These are phyloP conservation scores for Metarhizium humberi DNA, from an alignment of 2,329 filamentous ascomycete species.

Conservation along the genomic window DNA sequence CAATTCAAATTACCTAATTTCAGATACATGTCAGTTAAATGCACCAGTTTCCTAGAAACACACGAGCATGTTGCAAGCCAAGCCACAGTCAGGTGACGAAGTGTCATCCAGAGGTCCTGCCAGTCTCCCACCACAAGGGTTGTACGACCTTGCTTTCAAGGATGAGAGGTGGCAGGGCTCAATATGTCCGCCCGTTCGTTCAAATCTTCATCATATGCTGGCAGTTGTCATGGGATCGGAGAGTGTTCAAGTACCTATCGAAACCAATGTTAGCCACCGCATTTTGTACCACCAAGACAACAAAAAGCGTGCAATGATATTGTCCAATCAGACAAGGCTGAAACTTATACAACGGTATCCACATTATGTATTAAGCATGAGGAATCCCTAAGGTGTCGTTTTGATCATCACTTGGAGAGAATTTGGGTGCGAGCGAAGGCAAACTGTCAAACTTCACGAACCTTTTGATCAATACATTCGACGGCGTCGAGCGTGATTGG, in stretches of 20 bases:
- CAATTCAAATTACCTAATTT: conserved; percentile 18
- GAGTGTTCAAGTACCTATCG: conserved; percentile 30
- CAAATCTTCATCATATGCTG: conserved; percentile 52
- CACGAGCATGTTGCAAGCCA: conserved; percentile 22
- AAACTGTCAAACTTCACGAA: conserved; percentile 21
- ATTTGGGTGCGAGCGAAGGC: neutral
- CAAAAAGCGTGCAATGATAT: conserved; percentile 9
- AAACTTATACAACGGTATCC: conserved; percentile 53
- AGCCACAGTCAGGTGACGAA: conserved; percentile 51
- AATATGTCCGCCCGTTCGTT: conserved; percentile 63
- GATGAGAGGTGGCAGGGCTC: conserved; percentile 40
- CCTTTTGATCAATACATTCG: conserved; percentile 30
- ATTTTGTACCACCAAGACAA: neutral
- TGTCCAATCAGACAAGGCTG: conserved; percentile 57
- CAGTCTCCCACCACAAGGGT: conserved; percentile 44
- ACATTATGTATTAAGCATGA: conserved; percentile 59
- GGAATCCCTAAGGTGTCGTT: conserved; percentile 56
- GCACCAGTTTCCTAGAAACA: conserved; percentile 12
- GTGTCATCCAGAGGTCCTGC: conserved; percentile 53
- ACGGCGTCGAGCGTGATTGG: neutral
- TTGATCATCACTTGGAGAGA: conserved; percentile 48
- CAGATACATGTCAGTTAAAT: conserved; percentile 19
- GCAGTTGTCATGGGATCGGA: conserved; percentile 5
- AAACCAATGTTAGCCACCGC: conserved; percentile 27
- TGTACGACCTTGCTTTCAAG: conserved; percentile 51